Evolutionary conservation across 176 grass and related monocot genomes (phyloP).

Genomic region (Oryza coarctata): DNA sequence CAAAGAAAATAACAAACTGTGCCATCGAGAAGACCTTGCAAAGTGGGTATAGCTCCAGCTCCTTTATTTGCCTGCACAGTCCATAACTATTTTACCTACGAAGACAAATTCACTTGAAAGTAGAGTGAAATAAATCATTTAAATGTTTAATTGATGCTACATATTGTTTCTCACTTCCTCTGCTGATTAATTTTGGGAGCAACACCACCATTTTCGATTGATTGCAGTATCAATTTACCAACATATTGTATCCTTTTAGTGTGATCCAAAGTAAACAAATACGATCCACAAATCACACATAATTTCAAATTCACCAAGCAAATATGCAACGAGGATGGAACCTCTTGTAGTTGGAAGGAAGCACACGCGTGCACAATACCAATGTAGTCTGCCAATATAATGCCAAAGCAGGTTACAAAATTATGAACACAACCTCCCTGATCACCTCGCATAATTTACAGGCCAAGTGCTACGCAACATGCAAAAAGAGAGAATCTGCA

Average conservation of each 20-base stretch:
- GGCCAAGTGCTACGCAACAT: conserved; percentile 43
- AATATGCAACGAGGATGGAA: conserved; percentile 5
- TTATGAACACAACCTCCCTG: conserved; percentile 51
- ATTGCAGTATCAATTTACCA: neutral
- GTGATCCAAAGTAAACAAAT: neutral
- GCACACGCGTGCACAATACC: conserved; percentile 29
- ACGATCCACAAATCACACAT: neutral
- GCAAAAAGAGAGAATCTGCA: conserved; percentile 39
- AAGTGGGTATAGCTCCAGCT: no score
- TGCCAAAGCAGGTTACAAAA: conserved; percentile 57
- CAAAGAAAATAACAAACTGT: no score
- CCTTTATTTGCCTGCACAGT: no score
- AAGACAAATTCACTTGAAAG: no score
- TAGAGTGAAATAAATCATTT: no score
- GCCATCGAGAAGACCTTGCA: no score
- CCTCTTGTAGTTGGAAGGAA: conserved; percentile 28
- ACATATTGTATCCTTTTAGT: neutral
- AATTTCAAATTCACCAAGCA: conserved; percentile 34
- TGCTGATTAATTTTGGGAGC: neutral
- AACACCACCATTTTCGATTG: neutral
- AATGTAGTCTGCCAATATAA: conserved; percentile 37
- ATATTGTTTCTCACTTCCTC: no score
- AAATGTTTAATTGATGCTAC: no score
- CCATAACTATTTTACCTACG: no score
- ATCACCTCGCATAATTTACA: conserved; percentile 60